A percentile compares a stretch with the other conserved stretches of the same genome.
These are phyloP conservation scores for Penicillium canescens DNA, from an alignment of 495 filamentous ascomycete genomes.

Conservation along the genomic window DNA sequence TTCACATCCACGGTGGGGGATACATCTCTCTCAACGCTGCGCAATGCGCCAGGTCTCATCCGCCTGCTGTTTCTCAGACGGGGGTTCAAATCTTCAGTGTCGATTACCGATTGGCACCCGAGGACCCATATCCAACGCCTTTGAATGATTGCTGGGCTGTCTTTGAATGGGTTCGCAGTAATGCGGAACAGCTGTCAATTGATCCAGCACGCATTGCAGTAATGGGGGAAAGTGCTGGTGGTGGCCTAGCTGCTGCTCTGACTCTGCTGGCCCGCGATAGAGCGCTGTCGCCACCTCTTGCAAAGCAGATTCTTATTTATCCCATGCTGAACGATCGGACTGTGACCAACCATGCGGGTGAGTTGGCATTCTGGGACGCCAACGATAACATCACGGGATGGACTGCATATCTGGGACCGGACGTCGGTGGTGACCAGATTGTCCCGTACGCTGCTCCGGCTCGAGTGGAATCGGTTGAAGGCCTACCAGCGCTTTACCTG, in stretches of 20 bases:
- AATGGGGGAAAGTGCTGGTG: slow-evolving; percentile 57
- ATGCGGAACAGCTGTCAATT: slow-evolving; percentile 35
- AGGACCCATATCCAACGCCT: slow-evolving; percentile 32
- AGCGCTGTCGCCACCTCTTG: slow-evolving; percentile 34
- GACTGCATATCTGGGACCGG: slow-evolving; percentile 26
- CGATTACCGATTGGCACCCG: slow-evolving; percentile 36
- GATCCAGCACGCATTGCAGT: slow-evolving; percentile 42
- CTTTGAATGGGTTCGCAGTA: slow-evolving; percentile 40
- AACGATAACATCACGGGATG: slow-evolving; percentile 30
- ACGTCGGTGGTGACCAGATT: slow-evolving; percentile 14
- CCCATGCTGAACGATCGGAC: slow-evolving; percentile 48
- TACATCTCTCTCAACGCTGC: slow-evolving; percentile 12
- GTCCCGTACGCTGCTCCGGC: slow-evolving; percentile 28
- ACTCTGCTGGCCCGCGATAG: slow-evolving; percentile 43
- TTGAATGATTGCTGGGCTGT: slow-evolving; percentile 42
- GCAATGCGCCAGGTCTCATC: background rate
- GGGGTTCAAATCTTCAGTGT: slow-evolving; percentile 25
- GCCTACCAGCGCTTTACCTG: slow-evolving; percentile 27
- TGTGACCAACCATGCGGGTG: slow-evolving; percentile 6
- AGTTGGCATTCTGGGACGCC: slow-evolving; percentile 16
- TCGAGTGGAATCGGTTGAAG: slow-evolving; percentile 17
- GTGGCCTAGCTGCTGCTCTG: slow-evolving; percentile 45
- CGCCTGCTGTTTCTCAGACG: slow-evolving; percentile 3
- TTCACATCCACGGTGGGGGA: slow-evolving; percentile 16
- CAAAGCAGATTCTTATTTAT: slow-evolving; percentile 50